A percentile compares a stretch with the other conserved stretches of the same genome.
These are phyloP conservation scores for Fusarium sp. DNA, from an alignment of 2,329 filamentous ascomycete species.

Conservation along the genomic window DNA sequence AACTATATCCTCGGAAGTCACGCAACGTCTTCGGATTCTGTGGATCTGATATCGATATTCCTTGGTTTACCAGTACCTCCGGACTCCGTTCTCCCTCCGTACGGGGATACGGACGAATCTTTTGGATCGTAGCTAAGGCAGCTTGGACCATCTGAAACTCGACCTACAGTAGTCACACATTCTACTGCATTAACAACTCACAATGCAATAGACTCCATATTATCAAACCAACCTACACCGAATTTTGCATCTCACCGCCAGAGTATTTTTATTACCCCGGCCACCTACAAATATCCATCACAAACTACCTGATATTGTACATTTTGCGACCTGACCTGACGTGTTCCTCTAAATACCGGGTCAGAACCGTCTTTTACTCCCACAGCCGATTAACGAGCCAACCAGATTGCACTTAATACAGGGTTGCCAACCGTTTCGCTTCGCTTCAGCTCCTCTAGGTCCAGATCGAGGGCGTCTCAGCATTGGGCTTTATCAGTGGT, in stretches of 20 bases:
- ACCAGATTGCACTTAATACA: slow-evolving; percentile 16
- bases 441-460: slow-evolving; percentile 13
- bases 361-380: slow-evolving; percentile 15
- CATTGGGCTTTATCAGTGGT: neutral
- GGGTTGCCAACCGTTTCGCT: slow-evolving; percentile 9
- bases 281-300: slow-evolving; percentile 16
- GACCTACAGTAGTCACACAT: slow-evolving; percentile 15
- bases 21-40: slow-evolving; percentile 21
- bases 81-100: slow-evolving; percentile 6
- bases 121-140: slow-evolving; percentile 6
- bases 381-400: slow-evolving; percentile 27
- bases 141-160: slow-evolving; percentile 22
- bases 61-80: neutral
- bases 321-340: neutral
- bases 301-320: slow-evolving; percentile 16
- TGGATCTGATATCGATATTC: slow-evolving; percentile 11
- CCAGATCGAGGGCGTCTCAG: slow-evolving; percentile 15
- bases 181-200: slow-evolving; percentile 30
- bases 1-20: slow-evolving; percentile 14
- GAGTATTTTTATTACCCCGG: slow-evolving; percentile 18
- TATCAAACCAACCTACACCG: slow-evolving; percentile 8
- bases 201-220: slow-evolving; percentile 22
- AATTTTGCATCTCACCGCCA: slow-evolving; percentile 6
- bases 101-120: slow-evolving; percentile 12
- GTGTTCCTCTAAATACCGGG: slow-evolving; percentile 17